These are phyloP conservation scores for Ustilago lituana DNA, from an alignment of 1,284 basidiomycete species.

Conservation along the genomic window DNA sequence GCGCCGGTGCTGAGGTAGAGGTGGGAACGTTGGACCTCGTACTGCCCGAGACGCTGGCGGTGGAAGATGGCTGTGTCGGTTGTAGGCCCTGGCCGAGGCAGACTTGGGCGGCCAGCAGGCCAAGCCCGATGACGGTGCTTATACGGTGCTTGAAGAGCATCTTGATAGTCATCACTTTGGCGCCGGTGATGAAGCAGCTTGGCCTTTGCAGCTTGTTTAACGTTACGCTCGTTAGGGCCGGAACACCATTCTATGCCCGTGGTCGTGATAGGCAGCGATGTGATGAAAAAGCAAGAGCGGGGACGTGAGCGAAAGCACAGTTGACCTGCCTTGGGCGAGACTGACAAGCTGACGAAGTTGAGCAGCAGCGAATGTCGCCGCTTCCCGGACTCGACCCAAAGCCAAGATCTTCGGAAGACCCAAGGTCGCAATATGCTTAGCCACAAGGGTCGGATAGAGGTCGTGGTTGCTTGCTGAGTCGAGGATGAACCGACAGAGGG, in stretches of 20 bases:
- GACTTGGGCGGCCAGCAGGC: slow-evolving; percentile 12
- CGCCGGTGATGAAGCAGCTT: not conserved
- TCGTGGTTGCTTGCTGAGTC: no score
- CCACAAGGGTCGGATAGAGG: no score
- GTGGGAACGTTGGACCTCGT: slow-evolving; percentile 5
- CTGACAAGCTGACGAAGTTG: no score
- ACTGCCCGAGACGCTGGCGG: slow-evolving; percentile 5
- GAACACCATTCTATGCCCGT: no score
- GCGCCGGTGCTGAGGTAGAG: slow-evolving; percentile 2
- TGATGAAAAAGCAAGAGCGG: not conserved
- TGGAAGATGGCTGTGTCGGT: slow-evolving; percentile 17
- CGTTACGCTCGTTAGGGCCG: no score
- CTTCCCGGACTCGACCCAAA: no score
- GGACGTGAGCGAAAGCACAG: no score
- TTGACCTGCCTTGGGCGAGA: no score
- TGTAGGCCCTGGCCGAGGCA: slow-evolving; percentile 20
- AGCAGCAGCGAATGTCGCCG: no score
- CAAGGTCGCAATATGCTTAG: not conserved
- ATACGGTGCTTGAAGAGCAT: slow-evolving; percentile 17
- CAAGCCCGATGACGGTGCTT: slow-evolving; percentile 1
- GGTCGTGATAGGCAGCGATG: not conserved
- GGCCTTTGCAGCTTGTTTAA: no score
- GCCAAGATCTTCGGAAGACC: no score
- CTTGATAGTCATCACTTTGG: not conserved
- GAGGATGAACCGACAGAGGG: no score